A percentile compares a stretch with the other conserved stretches of the same genome.
Conservation (phyloP, 352 stramenopile species). For the Phytophthora capsici region DNA sequence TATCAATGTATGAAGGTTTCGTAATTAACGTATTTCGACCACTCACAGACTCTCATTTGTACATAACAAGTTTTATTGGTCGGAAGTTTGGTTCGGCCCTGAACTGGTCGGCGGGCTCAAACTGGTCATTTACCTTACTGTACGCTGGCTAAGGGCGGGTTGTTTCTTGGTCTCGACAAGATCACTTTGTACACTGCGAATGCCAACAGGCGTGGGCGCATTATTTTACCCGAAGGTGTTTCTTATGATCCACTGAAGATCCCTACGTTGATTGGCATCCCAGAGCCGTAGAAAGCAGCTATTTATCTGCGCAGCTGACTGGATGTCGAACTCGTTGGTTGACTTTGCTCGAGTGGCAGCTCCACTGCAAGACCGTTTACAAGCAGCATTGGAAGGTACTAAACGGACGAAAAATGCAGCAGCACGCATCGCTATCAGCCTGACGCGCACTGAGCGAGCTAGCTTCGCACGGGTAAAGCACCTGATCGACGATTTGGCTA, state of each 20-base stretch:
- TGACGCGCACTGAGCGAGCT: background rate
- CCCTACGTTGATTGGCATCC: background rate
- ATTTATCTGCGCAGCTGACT: background rate
- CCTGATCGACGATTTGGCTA: background rate
- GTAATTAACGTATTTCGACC: background rate
- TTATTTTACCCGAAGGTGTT: too few species aligned
- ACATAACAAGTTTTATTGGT: too few species aligned
- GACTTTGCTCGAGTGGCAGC: background rate
- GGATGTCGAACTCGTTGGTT: background rate
- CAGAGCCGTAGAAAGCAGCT: background rate
- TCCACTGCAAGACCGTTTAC: background rate
- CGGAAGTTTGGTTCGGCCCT: too few species aligned
- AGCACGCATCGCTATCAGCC: background rate
- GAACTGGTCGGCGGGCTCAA: too few species aligned
- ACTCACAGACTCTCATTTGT: too few species aligned
- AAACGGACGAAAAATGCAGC: background rate
- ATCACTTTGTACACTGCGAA: too few species aligned
- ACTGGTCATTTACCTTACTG: too few species aligned
- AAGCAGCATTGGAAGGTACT: background rate
- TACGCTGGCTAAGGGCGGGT: too few species aligned
- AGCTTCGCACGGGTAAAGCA: background rate
- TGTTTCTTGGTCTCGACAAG: too few species aligned
- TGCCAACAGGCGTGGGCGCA: too few species aligned
- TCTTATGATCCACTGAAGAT: background rate
- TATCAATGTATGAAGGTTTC: background rate